Conservation (phyloP, 768 basidiomycete genomes). For the Amanita fuliginea region DNA sequence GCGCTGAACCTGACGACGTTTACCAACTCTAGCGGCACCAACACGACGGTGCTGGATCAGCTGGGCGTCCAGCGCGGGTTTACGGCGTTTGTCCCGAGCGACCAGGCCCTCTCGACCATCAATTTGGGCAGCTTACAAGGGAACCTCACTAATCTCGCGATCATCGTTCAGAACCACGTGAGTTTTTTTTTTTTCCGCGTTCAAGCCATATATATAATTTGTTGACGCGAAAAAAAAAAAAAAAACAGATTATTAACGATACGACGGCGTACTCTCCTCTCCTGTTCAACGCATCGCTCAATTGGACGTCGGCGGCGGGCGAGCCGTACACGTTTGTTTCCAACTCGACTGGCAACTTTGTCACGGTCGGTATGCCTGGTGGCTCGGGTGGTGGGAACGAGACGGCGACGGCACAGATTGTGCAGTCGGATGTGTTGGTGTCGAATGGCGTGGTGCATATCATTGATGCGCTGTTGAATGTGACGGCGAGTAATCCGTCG, state of each 20-base stretch:
- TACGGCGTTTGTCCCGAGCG: conserved; percentile 58
- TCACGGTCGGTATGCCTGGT: conserved; percentile 21
- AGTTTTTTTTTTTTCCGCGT: too few species aligned
- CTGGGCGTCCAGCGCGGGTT: conserved; percentile 36
- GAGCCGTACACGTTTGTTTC: conserved; percentile 35
- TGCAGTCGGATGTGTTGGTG: conserved; percentile 47
- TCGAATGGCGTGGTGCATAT: conserved; percentile 64
- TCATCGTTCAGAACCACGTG: conserved; percentile 52
- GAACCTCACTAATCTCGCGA: conserved; percentile 35
- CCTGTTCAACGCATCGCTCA: conserved; percentile 17
- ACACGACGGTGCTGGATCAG: conserved; percentile 10
- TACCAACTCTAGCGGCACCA: conserved; percentile 20
- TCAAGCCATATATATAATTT: too few species aligned
- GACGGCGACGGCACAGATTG: conserved; percentile 33
- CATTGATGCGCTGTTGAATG: conserved; percentile 43
- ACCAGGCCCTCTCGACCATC: conserved; percentile 31
- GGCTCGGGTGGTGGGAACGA: conserved; percentile 12
- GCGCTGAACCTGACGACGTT: conserved; percentile 17
- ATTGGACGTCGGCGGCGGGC: conserved; percentile 42
- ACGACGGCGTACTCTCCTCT: conserved; percentile 51
- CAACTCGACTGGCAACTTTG: conserved; percentile 49
- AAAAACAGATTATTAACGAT: conserved; percentile 45
- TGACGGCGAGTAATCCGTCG: conserved; percentile 23
- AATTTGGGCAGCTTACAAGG: conserved; percentile 18
- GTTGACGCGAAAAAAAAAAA: too few species aligned